phyloP scores from a whole-genome alignment of 805 yeast species.

The Wickerhamiella vanderwaltii region DNA sequence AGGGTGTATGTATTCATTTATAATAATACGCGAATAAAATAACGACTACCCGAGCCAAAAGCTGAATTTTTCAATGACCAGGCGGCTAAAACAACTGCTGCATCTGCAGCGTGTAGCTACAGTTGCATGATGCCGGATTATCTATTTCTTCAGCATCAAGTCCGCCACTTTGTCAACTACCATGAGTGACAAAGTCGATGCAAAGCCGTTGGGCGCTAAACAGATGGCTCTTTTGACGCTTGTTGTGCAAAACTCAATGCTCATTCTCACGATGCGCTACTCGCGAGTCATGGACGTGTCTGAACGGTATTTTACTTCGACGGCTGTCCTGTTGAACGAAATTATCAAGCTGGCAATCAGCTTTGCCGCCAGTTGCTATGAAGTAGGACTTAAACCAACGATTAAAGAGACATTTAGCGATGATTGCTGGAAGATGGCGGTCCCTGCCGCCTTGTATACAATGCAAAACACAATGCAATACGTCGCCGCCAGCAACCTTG shows the following conservation, averaged over 20 bases:
- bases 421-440: conserved; percentile 32
- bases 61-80: no score
- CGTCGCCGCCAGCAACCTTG: conserved; percentile 32
- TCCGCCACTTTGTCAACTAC: neutral
- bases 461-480: conserved; percentile 32
- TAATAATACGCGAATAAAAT: no score
- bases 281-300: conserved; percentile 31
- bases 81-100: no score
- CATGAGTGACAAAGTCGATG: neutral
- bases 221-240: conserved; percentile 29
- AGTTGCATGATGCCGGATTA: no score
- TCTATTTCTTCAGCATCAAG: no score
- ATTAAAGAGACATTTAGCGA: conserved; percentile 26
- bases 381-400: conserved; percentile 22
- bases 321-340: conserved; percentile 33
- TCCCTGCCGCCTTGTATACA: conserved; percentile 33
- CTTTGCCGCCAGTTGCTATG: conserved; percentile 20
- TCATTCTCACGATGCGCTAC: conserved; percentile 33
- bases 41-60: no score
- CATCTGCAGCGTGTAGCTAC: no score
- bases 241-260: conserved; percentile 31
- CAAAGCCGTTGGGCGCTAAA: conserved; percentile 16
- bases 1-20: no score
- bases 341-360: conserved; percentile 29
- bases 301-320: conserved; percentile 29